Evolutionary conservation across 257 asterid species (phyloP).

Genomic region (Solanum chilense): DNA sequence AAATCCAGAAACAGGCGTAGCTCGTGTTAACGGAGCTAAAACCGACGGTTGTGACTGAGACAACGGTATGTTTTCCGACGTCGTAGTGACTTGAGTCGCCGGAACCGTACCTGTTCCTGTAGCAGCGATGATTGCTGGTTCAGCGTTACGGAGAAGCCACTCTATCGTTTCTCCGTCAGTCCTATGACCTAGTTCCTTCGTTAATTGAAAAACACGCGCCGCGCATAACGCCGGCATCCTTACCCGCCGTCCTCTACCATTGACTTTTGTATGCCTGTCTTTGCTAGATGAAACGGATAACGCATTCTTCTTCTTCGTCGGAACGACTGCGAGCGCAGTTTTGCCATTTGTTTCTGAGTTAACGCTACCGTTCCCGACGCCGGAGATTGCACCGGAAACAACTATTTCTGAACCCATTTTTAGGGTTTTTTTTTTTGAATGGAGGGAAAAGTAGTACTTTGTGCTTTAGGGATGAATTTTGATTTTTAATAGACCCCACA

Average conservation of each 20-base stretch:
- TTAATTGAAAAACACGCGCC: conserved; percentile 76
- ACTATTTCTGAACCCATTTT: conserved; percentile 7
- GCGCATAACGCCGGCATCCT: conserved; percentile 73
- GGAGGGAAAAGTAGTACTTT: neutral
- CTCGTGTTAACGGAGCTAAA: neutral
- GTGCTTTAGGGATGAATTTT: neutral
- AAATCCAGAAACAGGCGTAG: neutral
- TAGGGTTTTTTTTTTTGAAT: neutral
- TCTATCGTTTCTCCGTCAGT: conserved; percentile 82
- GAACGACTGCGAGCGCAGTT: neutral
- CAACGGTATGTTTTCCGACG: neutral
- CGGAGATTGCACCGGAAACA: neutral
- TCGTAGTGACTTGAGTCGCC: conserved; percentile 23
- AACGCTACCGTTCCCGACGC: neutral
- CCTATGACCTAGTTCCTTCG: conserved; percentile 63
- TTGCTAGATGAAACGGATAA: neutral
- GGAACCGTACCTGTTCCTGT: conserved; percentile 65
- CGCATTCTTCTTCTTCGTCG: neutral
- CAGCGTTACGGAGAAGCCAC: conserved; percentile 73
- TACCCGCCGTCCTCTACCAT: conserved; percentile 87
- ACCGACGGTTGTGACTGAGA: conserved; percentile 6
- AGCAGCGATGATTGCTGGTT: conserved; percentile 51
- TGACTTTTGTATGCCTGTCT: conserved; percentile 82
- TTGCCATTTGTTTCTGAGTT: neutral
- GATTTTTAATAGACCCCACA: neutral